These are phyloP conservation scores for Xylaria sp. DNA, from an alignment of 2,329 filamentous ascomycete species.

Conservation along the genomic window DNA sequence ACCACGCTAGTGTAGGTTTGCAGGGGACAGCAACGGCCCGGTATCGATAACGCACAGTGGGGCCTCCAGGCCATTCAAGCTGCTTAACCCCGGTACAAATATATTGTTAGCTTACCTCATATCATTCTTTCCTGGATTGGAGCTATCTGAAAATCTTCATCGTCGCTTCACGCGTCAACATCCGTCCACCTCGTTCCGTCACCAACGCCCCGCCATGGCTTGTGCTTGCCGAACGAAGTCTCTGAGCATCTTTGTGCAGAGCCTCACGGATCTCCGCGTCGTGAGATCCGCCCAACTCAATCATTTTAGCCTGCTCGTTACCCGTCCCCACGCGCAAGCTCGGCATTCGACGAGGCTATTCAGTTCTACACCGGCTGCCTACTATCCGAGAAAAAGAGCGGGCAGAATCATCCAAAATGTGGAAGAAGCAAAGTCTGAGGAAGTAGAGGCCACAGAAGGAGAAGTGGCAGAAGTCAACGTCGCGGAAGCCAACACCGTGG, in stretches of 20 bases:
- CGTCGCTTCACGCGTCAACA: background rate
- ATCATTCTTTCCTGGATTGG: background rate
- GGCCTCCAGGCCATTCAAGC: background rate
- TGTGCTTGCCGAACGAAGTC: conserved; percentile 45
- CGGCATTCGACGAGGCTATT: conserved; percentile 20
- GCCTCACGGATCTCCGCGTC: conserved; percentile 33
- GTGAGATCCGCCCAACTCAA: conserved; percentile 14
- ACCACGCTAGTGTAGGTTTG: background rate
- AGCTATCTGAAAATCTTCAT: background rate
- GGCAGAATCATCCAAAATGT: background rate
- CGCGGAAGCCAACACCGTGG: background rate
- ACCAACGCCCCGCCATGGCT: conserved; percentile 36
- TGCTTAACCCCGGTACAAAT: background rate
- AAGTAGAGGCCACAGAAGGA: no score
- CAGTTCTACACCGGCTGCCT: conserved; percentile 20
- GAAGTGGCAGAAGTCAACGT: background rate
- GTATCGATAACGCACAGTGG: background rate
- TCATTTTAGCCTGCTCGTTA: conserved; percentile 11
- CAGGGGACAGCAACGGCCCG: no score
- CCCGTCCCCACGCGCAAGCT: conserved; percentile 11
- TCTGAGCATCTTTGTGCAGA: conserved; percentile 45
- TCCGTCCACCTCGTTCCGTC: background rate
- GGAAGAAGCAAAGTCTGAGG: background rate
- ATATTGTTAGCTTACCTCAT: background rate
- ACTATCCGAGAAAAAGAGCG: conserved; percentile 15